Evolutionary conservation across 192 early-diverging fungal genomes (phyloP), one percentile per base, ranked within the genome.

Genomic region (Physocladia obscura): DNA sequence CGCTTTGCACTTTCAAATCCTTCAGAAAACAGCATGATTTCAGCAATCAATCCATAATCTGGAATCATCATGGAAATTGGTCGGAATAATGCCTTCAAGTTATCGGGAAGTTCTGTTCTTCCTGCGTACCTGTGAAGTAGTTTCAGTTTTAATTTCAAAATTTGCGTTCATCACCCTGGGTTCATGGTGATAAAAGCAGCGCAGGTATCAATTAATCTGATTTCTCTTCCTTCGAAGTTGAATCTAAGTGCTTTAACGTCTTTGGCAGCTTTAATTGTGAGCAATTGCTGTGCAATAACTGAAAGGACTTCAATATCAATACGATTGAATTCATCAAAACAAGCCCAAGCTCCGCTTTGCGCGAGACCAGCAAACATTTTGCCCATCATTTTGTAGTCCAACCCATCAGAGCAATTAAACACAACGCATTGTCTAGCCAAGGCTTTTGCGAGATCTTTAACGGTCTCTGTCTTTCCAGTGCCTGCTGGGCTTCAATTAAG

Each of bases 351-450:
- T 8, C 85, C 85, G 2, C 79, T 81, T 60, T 85, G 85, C 3
- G 83, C 82, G 30, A 85, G 69, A 31, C 85, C 84, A 0, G 84
- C 84, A 81, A 87, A 87, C 82, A 87, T 84, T 59, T 87, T 87
- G 29, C 84, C 85, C 85, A 87, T 87, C 83, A 87, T 87, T 52
- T 87, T 87, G 74, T 87, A 87, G 67, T 87, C 85, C 71, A 87
- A 74, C 35, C 82, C 82, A 62, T 87, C 85, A 30, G 85, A 87
- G 71, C 85, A 87, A 61, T 87, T 87, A 72, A 85, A 87, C 35
- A 87, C 85, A 2, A 87, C 85, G 74, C 85, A 87, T 51, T 87
- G 85, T 4, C 80, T 63, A 2, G 85, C 81, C 50, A 87, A 70
- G 13, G 85, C 85, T 57, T 87, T 87, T 44, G 85, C 82, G 8